These are phyloP conservation scores for Rhodosporidiobolus sp. DNA, from an alignment of 768 basidiomycete genomes.

Conservation along the genomic window DNA sequence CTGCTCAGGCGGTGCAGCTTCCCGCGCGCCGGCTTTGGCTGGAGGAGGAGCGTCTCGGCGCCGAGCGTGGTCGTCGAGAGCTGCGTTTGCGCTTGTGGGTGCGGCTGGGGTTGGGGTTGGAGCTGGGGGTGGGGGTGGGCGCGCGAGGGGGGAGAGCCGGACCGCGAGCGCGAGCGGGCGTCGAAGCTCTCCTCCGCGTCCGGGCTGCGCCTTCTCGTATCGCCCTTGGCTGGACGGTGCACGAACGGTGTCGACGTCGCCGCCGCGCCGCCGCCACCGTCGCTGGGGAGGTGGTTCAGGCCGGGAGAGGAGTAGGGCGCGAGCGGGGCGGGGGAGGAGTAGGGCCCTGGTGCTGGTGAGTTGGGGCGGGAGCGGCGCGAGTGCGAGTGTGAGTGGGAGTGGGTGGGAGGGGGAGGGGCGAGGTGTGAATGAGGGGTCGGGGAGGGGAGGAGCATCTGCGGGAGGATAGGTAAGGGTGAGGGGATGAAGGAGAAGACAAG, in stretches of 20 bases:
- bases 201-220: too few relatives aligned
- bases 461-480: background rate
- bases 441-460: conserved; percentile 10
- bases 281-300: background rate
- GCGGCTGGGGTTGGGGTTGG: background rate
- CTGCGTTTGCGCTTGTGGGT: background rate
- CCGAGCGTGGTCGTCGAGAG: background rate
- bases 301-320: conserved; percentile 12
- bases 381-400: background rate
- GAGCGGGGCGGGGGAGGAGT: background rate
- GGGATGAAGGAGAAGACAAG: background rate
- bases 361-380: background rate
- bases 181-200: too few relatives aligned
- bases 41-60: background rate
- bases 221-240: background rate
- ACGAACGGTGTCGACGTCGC: background rate
- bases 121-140: background rate
- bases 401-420: background rate
- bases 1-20: background rate
- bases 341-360: background rate
- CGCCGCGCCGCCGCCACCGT: background rate
- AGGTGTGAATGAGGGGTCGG: background rate
- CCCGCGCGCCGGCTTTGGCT: background rate
- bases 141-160: background rate
- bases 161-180: background rate